Percentiles rank a stretch among this genome's conserved stretches.
Evolutionary conservation across 2,329 filamentous ascomycete species (phyloP).

Genomic region (Diplodia corticola): DNA sequence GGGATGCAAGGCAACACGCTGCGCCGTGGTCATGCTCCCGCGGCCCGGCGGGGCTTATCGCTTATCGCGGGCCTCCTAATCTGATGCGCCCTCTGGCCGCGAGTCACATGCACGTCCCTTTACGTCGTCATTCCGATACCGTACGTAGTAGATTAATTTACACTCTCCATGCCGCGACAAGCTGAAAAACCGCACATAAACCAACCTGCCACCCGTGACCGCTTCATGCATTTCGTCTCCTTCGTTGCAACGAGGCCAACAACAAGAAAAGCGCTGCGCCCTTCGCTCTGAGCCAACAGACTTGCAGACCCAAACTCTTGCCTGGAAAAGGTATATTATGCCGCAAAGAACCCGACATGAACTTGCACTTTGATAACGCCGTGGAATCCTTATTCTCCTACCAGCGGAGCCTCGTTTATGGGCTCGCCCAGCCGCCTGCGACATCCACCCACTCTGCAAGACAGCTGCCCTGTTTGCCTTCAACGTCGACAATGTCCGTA

Average conservation of each 20-base stretch:
- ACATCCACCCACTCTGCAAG: conserved; percentile 96
- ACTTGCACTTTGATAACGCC: conserved; percentile 22
- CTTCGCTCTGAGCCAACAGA: conserved; percentile 18
- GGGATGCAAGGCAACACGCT: conserved; percentile 20
- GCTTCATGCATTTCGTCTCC: conserved; percentile 12
- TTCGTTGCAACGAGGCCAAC: conserved; percentile 10
- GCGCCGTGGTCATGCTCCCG: conserved; percentile 22
- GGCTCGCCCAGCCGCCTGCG: conserved; percentile 83
- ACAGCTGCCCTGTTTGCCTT: conserved; percentile 96
- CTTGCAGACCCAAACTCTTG: conserved; percentile 17
- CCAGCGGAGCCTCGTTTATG: conserved; percentile 38
- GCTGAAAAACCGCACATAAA: conserved; percentile 12
- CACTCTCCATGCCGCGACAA: conserved; percentile 16
- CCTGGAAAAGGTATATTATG: conserved; percentile 23
- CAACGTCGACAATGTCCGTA: conserved; percentile 95
- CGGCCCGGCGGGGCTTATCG: conserved; percentile 19
- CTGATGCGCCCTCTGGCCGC: neutral
- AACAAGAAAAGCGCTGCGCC: conserved; percentile 18
- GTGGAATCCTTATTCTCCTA: conserved; percentile 3
- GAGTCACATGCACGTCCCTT: conserved; percentile 6
- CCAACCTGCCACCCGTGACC: conserved; percentile 1
- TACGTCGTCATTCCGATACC: neutral
- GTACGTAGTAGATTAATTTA: conserved; percentile 23
- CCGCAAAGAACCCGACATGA: conserved; percentile 23
- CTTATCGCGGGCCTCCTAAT: conserved; percentile 4